Evolutionary conservation across 176 grass and related monocot genomes (phyloP), one percentile per base, ranked within the genome.

Genomic region (Oryza meridionalis): DNA sequence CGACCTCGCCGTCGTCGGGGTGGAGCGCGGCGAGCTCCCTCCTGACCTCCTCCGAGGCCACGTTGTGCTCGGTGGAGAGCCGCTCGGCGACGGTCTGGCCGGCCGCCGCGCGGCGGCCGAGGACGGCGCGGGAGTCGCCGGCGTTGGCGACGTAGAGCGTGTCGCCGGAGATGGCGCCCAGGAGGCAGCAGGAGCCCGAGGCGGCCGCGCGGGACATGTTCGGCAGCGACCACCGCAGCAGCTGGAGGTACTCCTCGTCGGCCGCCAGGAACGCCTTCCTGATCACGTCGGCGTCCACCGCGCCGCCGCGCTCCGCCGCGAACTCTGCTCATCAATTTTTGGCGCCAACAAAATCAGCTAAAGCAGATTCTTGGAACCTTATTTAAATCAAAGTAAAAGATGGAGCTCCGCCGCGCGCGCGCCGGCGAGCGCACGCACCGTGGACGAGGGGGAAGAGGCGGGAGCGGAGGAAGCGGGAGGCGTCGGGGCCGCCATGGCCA

Each of bases 81-180:
- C 82, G 58, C 61, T 75, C 27, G 12, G 75, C 74, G 26, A 81
- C 70, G 11, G 45, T 19, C 0, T 6, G 38, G 0, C 65, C 26
- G 19, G 55, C 9, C 3, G 45, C 42, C 1, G 31, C 13, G 47
- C 65, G 14, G 24, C 81, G 45, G 5, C 79, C 89, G 24, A 91
- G 49, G 53, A 91, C 81, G 22, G 89, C 85, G 14, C 89, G 64
- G 4, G 89, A 91, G 73, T 91, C 89, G 1, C 85, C 89, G 2
- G 79, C 47, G 66, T 91, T 91, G 6, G 89, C 89, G 38, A 88
- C 81, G 46, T 80, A 88, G 69, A 91, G 50, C 11, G 67, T 79
- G 69, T 87, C 81, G 14, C 70, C 46, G 13, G 62, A 33, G 64
- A 88, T 83, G 29, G 82, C 63, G 24, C 89, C 89, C 13, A 81